phyloP scores from a whole-genome alignment of 768 basidiomycete genomes.

The Pulveroboletus ravenelii region DNA sequence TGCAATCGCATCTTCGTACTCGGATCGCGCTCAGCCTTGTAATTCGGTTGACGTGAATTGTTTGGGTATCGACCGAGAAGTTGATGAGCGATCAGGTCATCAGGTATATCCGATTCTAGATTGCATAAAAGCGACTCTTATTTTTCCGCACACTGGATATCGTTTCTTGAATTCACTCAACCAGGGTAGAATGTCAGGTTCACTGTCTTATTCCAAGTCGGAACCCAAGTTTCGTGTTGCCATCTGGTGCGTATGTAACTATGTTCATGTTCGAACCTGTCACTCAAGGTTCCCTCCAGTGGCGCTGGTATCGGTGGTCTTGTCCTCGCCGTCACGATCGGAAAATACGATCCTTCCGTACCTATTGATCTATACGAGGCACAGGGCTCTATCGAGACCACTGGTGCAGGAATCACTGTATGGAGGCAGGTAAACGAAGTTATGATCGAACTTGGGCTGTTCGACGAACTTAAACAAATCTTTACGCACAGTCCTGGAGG shows the following conservation, averaged over 20 bases:
- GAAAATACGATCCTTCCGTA: constrained; percentile 27
- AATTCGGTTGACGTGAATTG: not conserved
- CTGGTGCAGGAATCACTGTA: constrained; percentile 41
- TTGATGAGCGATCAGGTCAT: too few relatives aligned
- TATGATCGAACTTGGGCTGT: constrained; percentile 39
- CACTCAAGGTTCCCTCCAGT: constrained; percentile 10
- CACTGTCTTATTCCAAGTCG: not conserved
- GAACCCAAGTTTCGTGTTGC: constrained; percentile 15
- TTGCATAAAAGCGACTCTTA: not conserved
- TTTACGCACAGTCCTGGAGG: constrained; percentile 9
- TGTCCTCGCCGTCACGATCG: constrained; percentile 37
- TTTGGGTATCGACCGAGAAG: not conserved
- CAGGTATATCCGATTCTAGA: not conserved
- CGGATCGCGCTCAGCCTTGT: too few relatives aligned
- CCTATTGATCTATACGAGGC: constrained; percentile 45
- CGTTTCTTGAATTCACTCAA: not conserved
- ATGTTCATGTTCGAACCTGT: not conserved
- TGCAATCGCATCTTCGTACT: too few relatives aligned
- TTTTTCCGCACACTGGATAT: not conserved
- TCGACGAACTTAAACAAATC: constrained; percentile 27
- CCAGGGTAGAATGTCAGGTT: not conserved
- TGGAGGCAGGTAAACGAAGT: constrained; percentile 44
- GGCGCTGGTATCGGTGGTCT: constrained; percentile 43
- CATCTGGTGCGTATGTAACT: constrained; percentile 16
- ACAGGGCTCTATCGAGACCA: constrained; percentile 33